Base-by-base conservation (phyloP, 208 protist genomes). In the Trypanosoma cruzi region DNA sequence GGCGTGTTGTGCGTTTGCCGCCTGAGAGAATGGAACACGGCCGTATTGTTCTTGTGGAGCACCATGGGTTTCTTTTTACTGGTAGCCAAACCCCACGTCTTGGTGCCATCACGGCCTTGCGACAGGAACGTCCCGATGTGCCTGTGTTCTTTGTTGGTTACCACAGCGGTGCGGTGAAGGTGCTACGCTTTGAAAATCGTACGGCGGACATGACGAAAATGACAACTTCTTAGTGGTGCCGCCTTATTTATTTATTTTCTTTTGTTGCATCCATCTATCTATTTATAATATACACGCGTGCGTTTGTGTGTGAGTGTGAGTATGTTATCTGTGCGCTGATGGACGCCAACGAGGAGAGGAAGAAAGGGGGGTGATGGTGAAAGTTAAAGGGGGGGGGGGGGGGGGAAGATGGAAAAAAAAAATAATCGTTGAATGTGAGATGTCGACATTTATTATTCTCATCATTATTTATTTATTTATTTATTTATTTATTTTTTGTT, bases 121-220 rank as follows among this genome's bases (percentile, higher is more conserved):
- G 68, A 22, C 90, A 96, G 70, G 75, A 88, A 54, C 56, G 75
- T 44, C 20, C 34, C 0, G 88, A 88, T 55, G 80, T 90, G 57
- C 90, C 90, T 13, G 53, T 71, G n/a, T 96, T 93, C 70, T 58
- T 85, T 14, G 69, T 96, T 20, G 90, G 90, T 2, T 96, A 83
- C 65, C 66, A 73, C 18, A 89, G 76, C 53, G 88, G 88, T 13
- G 63, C 68, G 13, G 73, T 85, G 34, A 75, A 81, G 36, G 71
- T 88, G 63, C 70, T 93, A 2, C 60, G 78, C 16, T 94, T 94
- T 64, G 84, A 81, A 3, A 75, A 82, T 32, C 81, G 68, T 2
- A 28, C 1, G 24, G 60, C 24, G 3, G 50, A 61, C 57, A 73
- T 11, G 52, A 59, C 14, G 46, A 37, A 64, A 28, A 53, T 10